These are phyloP conservation scores for Phlegmacium glaucopus DNA, from an alignment of 768 basidiomycete species.

Conservation along the genomic window DNA sequence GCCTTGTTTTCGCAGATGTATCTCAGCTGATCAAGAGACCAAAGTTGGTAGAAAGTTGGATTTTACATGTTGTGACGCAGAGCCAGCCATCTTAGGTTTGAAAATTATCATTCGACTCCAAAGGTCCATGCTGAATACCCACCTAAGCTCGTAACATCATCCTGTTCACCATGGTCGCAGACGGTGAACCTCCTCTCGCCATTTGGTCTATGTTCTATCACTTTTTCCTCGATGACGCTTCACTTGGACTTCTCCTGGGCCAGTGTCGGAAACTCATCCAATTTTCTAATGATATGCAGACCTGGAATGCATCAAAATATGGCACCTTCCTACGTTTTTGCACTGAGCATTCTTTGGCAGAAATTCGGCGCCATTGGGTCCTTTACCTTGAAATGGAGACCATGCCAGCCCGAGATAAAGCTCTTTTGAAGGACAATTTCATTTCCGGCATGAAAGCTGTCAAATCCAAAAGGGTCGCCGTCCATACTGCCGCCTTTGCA, in stretches of 20 bases:
- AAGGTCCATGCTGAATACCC: neutral
- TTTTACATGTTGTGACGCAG: conserved; percentile 50
- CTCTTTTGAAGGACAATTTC: conserved; percentile 19
- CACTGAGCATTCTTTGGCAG: conserved; percentile 32
- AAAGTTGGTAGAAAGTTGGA: conserved; percentile 32
- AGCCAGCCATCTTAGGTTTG: conserved; percentile 44
- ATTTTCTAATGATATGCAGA: conserved; percentile 25
- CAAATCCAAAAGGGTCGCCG: neutral
- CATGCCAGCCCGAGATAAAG: conserved; percentile 18
- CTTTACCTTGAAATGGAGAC: conserved; percentile 28
- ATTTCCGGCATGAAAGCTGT: conserved; percentile 15
- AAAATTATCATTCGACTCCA: neutral
- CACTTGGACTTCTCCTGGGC: conserved; percentile 26
- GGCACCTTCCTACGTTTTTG: conserved; percentile 34
- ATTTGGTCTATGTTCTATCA: conserved; percentile 51
- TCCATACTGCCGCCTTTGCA: conserved; percentile 21
- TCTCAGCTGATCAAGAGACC: neutral
- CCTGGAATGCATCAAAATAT: conserved; percentile 41
- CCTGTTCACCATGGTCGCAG: conserved; percentile 39
- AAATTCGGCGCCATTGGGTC: conserved; percentile 39
- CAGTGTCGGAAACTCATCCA: conserved; percentile 39
- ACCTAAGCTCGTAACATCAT: conserved; percentile 45
- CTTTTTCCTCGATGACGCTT: conserved; percentile 37
- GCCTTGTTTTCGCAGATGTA: neutral
- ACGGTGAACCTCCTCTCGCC: conserved; percentile 19